Evolutionary conservation across 495 filamentous ascomycete species (phyloP), one percentile per base, ranked within the genome.

Genomic region (Trichocladium uniseriatum): DNA sequence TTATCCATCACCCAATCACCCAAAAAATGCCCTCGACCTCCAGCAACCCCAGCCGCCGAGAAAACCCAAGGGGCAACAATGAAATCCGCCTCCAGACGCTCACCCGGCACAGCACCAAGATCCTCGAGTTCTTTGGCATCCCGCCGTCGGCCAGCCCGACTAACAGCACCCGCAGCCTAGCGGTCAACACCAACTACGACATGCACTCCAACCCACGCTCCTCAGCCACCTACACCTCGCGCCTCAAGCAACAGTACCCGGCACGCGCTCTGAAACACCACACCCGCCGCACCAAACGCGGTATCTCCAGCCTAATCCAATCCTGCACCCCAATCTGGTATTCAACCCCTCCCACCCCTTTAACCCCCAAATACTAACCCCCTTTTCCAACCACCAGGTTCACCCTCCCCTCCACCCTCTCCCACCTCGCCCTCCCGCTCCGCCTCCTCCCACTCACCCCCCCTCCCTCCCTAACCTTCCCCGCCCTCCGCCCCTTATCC

Each of bases 121-220:
- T 60, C 24, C 49, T 50, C 48, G 54, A 60, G 14, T 60, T 60
- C 52, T 60, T 60, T 37, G 58, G 58, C 16, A 39, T 57, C 27
- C 49, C 57, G 5, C 38, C 51, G 5, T 40, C 50, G 6, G 5
- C 32, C 8, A 50, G 32, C 11, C 47, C 55, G 4, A 11, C 31
- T 31, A 18, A 31, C 46, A 16, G 18, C 45, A 22, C n/a, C 19
- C 15, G 9, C 11, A 13, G 13, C 13, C 20, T 19, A 32, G 22
- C 29, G 6, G 6, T 41, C 19, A 5, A 8, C 24, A 35, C 14
- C 18, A 34, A 18, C 21, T 14, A 27, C 45, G 13, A 44, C 38
- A 6, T 45, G 46, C 40, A 6, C 4, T 20, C 37, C 6, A 4
- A 20, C 16, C 16, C 18, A n/a, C 16, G 16, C 16, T 20, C 37